phyloP scores from a whole-genome alignment of 345 rosid genomes.

The Lagerstroemia speciosa region DNA sequence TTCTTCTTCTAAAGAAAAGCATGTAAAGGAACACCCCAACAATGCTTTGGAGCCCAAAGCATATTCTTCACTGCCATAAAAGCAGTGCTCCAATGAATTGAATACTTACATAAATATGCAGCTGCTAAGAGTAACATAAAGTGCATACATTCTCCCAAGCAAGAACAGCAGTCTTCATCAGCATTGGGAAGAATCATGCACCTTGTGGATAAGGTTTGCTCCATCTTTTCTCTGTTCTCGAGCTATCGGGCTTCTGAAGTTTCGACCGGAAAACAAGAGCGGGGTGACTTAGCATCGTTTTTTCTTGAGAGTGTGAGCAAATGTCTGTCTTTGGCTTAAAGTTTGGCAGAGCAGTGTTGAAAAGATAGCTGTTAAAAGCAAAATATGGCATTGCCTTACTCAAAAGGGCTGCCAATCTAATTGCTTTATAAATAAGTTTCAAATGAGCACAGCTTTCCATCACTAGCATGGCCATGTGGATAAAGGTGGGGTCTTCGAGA shows the following conservation, averaged over 20 bases:
- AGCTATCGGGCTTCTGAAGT: neutral
- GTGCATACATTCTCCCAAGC: neutral
- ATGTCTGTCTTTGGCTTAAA: neutral
- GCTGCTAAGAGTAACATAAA: neutral
- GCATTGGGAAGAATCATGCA: neutral
- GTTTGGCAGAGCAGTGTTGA: constrained; percentile 23
- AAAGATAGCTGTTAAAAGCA: constrained; percentile 37
- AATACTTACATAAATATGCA: neutral
- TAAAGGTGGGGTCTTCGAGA: constrained; percentile 19
- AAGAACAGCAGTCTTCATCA: neutral
- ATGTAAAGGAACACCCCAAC: constrained; percentile 6
- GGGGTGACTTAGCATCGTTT: neutral
- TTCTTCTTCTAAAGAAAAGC: constrained; percentile 53
- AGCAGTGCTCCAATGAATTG: constrained; percentile 16
- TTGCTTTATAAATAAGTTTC: constrained; percentile 38
- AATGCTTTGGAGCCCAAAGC: neutral
- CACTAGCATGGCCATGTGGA: constrained; percentile 57
- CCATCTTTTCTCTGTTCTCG: neutral
- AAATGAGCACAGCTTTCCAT: constrained; percentile 34
- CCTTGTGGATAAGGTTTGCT: neutral
- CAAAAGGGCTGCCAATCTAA: constrained; percentile 50
- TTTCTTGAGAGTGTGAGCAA: neutral
- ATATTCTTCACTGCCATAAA: constrained; percentile 3
- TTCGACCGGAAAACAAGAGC: neutral
- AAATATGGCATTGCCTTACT: constrained; percentile 66